phyloP scores from a whole-genome alignment of 2,329 filamentous ascomycete species.

The Fusarium sp. region DNA sequence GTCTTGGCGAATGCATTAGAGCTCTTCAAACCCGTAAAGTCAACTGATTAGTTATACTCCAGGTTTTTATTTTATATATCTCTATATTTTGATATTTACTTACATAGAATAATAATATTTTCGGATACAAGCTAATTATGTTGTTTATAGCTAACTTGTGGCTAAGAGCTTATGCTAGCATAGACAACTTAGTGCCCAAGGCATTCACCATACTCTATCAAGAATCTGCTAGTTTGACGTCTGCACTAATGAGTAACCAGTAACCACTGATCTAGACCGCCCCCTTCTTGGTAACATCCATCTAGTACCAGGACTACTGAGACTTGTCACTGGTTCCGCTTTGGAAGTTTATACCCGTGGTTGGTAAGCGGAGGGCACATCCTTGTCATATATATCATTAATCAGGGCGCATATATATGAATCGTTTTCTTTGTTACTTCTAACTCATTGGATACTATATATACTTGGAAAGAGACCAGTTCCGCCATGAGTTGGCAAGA shows the following conservation, averaged over 20 bases:
- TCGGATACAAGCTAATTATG: neutral
- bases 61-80: neutral
- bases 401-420: neutral
- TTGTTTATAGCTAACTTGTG: neutral
- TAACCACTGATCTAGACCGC: too few species aligned
- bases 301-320: too few species aligned
- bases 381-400: neutral
- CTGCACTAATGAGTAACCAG: neutral
- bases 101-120: fast-evolving
- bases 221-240: too few species aligned
- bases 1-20: too few species aligned
- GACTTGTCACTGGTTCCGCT: neutral
- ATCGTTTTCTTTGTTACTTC: too few species aligned
- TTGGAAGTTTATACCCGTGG: too few species aligned
- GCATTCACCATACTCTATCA: neutral
- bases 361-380: neutral
- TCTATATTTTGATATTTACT: neutral
- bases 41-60: neutral
- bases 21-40: neutral
- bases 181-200: neutral
- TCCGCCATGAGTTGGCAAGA: neutral
- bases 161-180: neutral
- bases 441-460: neutral
- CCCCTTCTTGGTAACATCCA: neutral
- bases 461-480: neutral